A percentile compares a stretch with the other conserved stretches of the same genome.
phyloP scores from a whole-genome alignment of 495 filamentous ascomycete species.

The Parmelia sp. region DNA sequence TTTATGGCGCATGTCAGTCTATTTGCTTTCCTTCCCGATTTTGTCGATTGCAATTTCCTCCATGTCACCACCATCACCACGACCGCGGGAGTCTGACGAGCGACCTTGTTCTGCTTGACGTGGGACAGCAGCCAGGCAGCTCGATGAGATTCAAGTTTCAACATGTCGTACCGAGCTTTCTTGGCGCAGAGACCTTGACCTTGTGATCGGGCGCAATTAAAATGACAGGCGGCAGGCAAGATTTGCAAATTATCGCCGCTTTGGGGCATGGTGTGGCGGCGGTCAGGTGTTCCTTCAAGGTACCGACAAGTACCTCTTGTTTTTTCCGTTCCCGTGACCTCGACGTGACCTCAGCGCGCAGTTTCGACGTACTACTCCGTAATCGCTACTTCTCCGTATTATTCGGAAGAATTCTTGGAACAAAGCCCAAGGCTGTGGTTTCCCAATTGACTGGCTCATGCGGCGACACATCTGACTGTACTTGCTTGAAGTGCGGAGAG shows the following conservation, averaged over 20 bases:
- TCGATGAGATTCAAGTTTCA: background rate
- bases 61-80: slow-evolving; percentile 2
- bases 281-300: slow-evolving; percentile 8
- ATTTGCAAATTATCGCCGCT: slow-evolving; percentile 6
- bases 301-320: background rate
- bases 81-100: background rate
- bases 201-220: background rate
- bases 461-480: background rate
- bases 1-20: background rate
- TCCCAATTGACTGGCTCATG: background rate
- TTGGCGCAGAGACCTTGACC: background rate
- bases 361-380: too few species aligned
- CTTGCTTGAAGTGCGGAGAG: background rate
- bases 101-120: background rate
- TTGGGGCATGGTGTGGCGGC: slow-evolving; percentile 10
- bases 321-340: background rate
- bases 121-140: background rate
- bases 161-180: background rate
- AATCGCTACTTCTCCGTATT: too few species aligned
- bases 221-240: slow-evolving; percentile 9
- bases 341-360: background rate
- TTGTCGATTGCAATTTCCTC: too few species aligned
- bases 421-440: background rate
- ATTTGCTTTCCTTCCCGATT: too few species aligned
- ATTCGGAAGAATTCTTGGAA: background rate